phyloP scores from a whole-genome alignment of 495 filamentous ascomycete species.

The Talaromyces wortmannii region DNA sequence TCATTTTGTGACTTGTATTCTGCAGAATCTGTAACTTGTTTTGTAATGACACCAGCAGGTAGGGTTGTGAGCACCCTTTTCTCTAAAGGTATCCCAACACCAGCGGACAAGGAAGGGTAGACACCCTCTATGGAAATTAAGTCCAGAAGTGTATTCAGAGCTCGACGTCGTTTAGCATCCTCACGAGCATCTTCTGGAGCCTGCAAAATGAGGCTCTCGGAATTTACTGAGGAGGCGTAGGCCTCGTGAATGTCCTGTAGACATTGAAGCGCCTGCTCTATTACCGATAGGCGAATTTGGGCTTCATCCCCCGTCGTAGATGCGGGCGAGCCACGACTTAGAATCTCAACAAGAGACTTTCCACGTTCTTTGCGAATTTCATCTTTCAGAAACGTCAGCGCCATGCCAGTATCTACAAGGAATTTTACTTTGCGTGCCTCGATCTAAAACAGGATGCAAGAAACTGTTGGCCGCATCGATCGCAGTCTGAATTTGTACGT shows the following conservation, averaged over 20 bases:
- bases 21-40: slow-evolving; percentile 13
- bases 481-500: slow-evolving; percentile 14
- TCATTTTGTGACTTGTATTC: slow-evolving; percentile 21
- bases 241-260: slow-evolving; percentile 29
- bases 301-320: not conserved
- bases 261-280: slow-evolving; percentile 30
- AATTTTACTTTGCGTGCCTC: slow-evolving; percentile 28
- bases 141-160: slow-evolving; percentile 44
- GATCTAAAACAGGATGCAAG: slow-evolving; percentile 32
- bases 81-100: slow-evolving; percentile 49
- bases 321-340: slow-evolving; percentile 8
- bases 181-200: slow-evolving; percentile 25
- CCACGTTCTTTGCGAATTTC: slow-evolving; percentile 29
- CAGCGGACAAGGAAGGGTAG: slow-evolving; percentile 46
- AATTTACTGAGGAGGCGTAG: slow-evolving; percentile 20
- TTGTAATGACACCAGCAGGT: slow-evolving; percentile 37
- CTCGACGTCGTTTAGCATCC: slow-evolving; percentile 38
- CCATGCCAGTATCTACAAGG: not conserved
- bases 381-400: slow-evolving; percentile 30
- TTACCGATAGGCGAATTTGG: slow-evolving; percentile 12
- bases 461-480: slow-evolving; percentile 32
- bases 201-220: not conserved
- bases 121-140: slow-evolving; percentile 49
- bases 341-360: slow-evolving; percentile 29
- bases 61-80: slow-evolving; percentile 45